Base-by-base conservation (phyloP, 148 eudicot genomes). In the Nepenthes mirabilis region DNA sequence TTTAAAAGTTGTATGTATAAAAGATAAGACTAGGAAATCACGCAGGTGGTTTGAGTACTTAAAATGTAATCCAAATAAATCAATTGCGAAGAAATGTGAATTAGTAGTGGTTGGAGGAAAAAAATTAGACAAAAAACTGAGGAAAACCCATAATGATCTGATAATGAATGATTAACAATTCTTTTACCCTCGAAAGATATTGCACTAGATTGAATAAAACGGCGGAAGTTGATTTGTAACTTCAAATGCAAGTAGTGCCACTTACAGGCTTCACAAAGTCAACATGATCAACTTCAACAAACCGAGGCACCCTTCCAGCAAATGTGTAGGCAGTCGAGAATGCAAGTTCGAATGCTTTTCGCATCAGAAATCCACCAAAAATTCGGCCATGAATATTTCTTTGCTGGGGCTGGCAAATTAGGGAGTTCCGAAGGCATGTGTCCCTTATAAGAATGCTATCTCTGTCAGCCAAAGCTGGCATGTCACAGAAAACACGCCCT, bases 381-480 rank as follows among this genome's bases (percentile, higher is more conserved):
- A 90, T 90, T 57, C 97, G 84, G 23, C 97, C 97, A 61, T 86
- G 97, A 49, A 81, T 82, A 66, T 90, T 90, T 59, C 97, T 71
- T 69, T 90, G 95, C 73, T 90, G 97, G 36, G 97, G 97, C 71
- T 86, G 95, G 65, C 97, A 90, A 52, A 90, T 73, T 33, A 86
- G 65, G 51, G 97, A 84, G 74, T 86, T 90, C 67, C 83, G 88
- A 59, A 78, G 84, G 59, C 88, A 77, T 34, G 97, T 90, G 55
- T 82, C 90, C 70, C 66, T 80, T 50, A 90, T 84, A 49, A 87
- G 91, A 66, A 90, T 90, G 70, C 97, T 90, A 64, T 90, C 97
- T 77, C 86, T 78, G 61, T 86, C 83, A 47, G 97, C 95, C 70
- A 90, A 79, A 66, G 97, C 95, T n/a, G 97, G 97, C 82, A 90